Conservation (phyloP, 2,329 filamentous ascomycete species). For the Phialemonium atrogriseum region DNA sequence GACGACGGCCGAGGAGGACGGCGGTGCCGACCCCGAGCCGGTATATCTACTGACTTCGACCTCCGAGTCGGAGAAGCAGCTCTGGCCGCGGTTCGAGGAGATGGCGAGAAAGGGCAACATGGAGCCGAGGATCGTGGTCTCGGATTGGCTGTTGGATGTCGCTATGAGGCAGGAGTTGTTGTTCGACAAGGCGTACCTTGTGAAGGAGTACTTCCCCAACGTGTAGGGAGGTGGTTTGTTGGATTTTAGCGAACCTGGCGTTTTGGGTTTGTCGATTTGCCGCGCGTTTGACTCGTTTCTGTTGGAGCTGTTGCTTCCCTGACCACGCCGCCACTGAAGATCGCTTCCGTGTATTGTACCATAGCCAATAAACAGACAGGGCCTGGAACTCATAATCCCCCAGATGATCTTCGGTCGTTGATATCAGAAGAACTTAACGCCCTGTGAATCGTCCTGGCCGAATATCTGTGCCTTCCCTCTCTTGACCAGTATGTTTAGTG, state of each 20-base stretch:
- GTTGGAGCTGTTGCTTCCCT: too few relatives aligned
- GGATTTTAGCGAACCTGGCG: too few relatives aligned
- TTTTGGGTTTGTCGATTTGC: too few relatives aligned
- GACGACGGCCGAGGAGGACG: conserved; percentile 53
- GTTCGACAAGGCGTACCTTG: conserved; percentile 56
- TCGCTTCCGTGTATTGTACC: too few relatives aligned
- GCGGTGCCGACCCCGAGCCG: conserved; percentile 55
- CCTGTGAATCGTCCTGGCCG: conserved; percentile 76
- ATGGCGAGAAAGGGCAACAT: conserved; percentile 74
- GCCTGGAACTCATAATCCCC: too few relatives aligned
- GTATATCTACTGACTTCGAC: conserved; percentile 76
- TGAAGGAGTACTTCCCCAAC: conserved; percentile 22
- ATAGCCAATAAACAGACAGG: too few relatives aligned
- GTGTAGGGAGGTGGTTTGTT: too few relatives aligned
- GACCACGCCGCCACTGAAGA: too few relatives aligned
- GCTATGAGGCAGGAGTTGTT: conserved; percentile 79
- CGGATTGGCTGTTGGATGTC: conserved; percentile 85
- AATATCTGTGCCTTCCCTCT: conserved; percentile 90
- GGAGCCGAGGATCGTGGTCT: conserved; percentile 69
- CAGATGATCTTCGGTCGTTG: too few relatives aligned
- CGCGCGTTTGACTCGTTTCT: too few relatives aligned
- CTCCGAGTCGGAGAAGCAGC: conserved; percentile 55
- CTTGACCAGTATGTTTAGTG: conserved; percentile 76
- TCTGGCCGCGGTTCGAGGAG: conserved; percentile 75
- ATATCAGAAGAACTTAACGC: conserved; percentile 97